Percentiles rank a stretch among this genome's conserved stretches.
Evolutionary conservation across 306 rosid species (phyloP).

Genomic region (Acmispon strigosus): DNA sequence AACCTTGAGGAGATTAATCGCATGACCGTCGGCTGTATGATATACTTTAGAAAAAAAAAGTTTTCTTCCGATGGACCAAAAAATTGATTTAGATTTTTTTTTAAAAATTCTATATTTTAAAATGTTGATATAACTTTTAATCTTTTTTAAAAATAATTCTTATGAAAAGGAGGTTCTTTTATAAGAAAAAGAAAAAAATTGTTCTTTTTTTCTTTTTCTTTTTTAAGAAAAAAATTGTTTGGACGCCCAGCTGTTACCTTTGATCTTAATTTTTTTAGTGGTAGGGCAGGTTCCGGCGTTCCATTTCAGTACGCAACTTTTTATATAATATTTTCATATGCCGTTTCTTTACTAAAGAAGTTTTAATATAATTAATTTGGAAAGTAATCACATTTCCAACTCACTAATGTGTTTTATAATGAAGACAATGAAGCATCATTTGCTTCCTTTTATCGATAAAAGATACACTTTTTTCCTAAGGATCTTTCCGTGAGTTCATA

Average conservation of each 20-base stretch:
- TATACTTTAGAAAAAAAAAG: too few relatives aligned
- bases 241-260: background rate
- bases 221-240: background rate
- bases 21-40: too few relatives aligned
- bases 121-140: background rate
- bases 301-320: conserved; percentile 22
- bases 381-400: conserved; percentile 43
- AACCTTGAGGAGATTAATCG: too few relatives aligned
- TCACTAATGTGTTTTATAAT: conserved; percentile 34
- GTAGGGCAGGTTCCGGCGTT: conserved; percentile 21
- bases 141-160: background rate
- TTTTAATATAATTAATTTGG: conserved; percentile 28
- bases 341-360: conserved; percentile 37
- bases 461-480: conserved; percentile 1
- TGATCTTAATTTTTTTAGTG: too few relatives aligned
- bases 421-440: conserved; percentile 31
- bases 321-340: conserved; percentile 13
- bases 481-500: background rate
- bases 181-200: too few relatives aligned
- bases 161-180: background rate
- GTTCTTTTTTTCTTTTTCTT: too few relatives aligned
- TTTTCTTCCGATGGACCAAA: too few relatives aligned
- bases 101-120: background rate
- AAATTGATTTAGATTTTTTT: too few relatives aligned
- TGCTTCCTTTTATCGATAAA: background rate